Evolutionary conservation across 73 alveolate species (phyloP).

Genomic region (Paramecium pentaurelia): DNA sequence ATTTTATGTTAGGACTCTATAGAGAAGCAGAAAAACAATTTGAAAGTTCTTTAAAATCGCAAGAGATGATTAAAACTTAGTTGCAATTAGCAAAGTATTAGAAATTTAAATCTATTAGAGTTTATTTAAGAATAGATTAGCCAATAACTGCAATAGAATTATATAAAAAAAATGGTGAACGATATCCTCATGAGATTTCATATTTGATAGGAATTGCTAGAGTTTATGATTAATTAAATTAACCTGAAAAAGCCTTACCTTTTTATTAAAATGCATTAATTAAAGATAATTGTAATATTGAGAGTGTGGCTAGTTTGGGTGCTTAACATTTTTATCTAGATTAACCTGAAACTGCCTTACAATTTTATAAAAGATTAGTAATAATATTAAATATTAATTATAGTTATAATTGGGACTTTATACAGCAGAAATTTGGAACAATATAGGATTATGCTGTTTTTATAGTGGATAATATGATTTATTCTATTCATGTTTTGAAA

Average conservation of each 20-base stretch:
- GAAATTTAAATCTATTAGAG: constrained; percentile 47
- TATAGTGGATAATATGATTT: constrained; percentile 83
- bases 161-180: constrained; percentile 70
- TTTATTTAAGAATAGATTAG: constrained; percentile 87
- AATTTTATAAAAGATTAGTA: constrained; percentile 90
- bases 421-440: constrained; percentile 97
- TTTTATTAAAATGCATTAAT: constrained; percentile 82
- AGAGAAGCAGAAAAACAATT: constrained; percentile 98
- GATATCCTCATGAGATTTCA: constrained; percentile 85
- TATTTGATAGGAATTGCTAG: constrained; percentile 87
- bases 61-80: constrained; percentile 87
- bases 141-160: constrained; percentile 94
- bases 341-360: constrained; percentile 97
- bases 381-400: background rate
- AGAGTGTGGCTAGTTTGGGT: constrained; percentile 98
- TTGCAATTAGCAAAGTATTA: constrained; percentile 90
- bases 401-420: constrained; percentile 93
- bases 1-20: constrained; percentile 95
- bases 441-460: constrained; percentile 97
- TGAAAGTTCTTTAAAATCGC: constrained; percentile 84
- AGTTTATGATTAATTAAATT: constrained; percentile 88
- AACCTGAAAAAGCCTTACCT: constrained; percentile 80
- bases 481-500: constrained; percentile 61
- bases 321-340: constrained; percentile 97
- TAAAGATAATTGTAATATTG: constrained; percentile 90